A percentile compares a stretch with the other conserved stretches of the same genome.
Conservation (phyloP, 306 rosid genomes). For the Comarum palustre region DNA sequence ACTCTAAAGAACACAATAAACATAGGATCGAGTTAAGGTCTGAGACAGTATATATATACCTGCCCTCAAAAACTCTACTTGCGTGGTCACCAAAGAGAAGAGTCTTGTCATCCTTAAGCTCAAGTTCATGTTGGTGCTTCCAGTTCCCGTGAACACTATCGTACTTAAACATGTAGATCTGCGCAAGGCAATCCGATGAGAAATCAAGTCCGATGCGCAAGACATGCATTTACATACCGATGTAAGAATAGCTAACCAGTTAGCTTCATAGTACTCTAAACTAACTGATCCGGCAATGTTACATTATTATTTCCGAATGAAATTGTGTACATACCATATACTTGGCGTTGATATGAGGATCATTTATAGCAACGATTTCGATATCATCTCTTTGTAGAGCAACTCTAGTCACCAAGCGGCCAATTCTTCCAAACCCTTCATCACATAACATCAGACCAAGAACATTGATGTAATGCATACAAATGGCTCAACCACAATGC, state of each 20-base stretch:
- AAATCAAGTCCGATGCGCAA: neutral
- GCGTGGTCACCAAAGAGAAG: conserved; percentile 10
- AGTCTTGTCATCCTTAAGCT: conserved; percentile 6
- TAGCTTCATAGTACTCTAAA: neutral
- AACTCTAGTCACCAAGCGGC: conserved; percentile 66
- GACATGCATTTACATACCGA: neutral
- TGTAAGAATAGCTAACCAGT: neutral
- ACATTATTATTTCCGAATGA: neutral
- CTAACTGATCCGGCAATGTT: neutral
- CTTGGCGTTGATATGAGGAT: conserved; percentile 57
- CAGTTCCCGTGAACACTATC: conserved; percentile 37
- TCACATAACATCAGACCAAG: conserved; percentile 11
- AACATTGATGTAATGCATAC: neutral
- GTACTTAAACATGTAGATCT: conserved; percentile 60
- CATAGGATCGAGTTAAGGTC: neutral
- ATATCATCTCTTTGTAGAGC: conserved; percentile 62
- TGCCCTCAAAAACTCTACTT: neutral
- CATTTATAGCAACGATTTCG: conserved; percentile 66
- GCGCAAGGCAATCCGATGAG: neutral
- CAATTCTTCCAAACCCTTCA: conserved; percentile 68
- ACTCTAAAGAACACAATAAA: neutral
- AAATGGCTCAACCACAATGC: neutral
- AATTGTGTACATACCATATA: conserved; percentile 44
- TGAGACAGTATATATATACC: neutral
- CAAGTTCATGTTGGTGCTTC: conserved; percentile 6